A percentile compares a stretch with the other conserved stretches of the same genome.
Evolutionary conservation across 345 rosid genomes (phyloP).

Genomic region (Populus davidiana): DNA sequence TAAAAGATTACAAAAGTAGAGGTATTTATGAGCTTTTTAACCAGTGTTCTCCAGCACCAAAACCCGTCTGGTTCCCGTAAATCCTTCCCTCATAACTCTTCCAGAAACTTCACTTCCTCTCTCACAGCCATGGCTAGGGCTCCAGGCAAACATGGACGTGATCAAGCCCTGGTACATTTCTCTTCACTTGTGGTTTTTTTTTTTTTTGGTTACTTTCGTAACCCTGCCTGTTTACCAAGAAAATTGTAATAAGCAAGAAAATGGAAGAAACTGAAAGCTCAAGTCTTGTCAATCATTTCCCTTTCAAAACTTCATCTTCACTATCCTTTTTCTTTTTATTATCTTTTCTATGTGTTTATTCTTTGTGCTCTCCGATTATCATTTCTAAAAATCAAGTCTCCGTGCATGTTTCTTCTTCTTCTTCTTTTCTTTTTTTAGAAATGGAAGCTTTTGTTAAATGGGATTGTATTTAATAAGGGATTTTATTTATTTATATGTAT

Average conservation of each 20-base stretch:
- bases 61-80: neutral
- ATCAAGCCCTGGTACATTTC: conserved; percentile 51
- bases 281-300: neutral
- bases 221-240: neutral
- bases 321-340: neutral
- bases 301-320: neutral
- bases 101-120: conserved; percentile 22
- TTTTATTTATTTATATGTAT: neutral
- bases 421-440: neutral
- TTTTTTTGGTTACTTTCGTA: neutral
- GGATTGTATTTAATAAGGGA: too few species aligned
- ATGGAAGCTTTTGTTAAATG: neutral
- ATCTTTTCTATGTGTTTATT: neutral
- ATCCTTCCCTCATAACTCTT: neutral
- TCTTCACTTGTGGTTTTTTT: neutral
- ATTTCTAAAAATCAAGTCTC: neutral
- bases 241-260: neutral
- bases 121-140: conserved; percentile 30
- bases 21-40: too few species aligned
- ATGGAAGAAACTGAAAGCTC: neutral
- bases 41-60: neutral
- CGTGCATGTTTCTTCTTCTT: neutral
- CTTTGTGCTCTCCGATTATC: neutral
- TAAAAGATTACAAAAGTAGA: too few species aligned
- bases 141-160: conserved; percentile 63